phyloP scores from a whole-genome alignment of 768 basidiomycete species.

The Amanita rimosa region DNA sequence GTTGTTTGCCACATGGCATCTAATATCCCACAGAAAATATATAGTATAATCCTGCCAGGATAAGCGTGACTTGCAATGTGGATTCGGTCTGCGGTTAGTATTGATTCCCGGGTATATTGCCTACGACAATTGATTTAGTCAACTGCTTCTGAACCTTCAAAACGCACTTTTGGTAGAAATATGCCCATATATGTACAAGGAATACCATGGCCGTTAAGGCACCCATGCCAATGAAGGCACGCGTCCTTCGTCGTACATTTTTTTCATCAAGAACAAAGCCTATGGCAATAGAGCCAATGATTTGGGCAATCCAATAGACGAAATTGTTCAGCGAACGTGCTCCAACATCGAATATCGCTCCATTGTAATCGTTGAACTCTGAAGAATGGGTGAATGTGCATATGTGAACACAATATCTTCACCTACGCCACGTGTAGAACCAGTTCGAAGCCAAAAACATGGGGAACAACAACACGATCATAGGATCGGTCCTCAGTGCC shows the following conservation, averaged over 20 bases:
- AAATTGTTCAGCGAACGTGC: constrained; percentile 68
- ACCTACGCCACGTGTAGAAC: constrained; percentile 79
- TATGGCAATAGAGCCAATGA: constrained; percentile 62
- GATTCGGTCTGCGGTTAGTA: constrained; percentile 27
- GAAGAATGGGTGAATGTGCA: constrained; percentile 5
- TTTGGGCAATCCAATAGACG: constrained; percentile 73
- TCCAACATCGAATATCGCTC: constrained; percentile 71
- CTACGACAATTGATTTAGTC: constrained; percentile 11
- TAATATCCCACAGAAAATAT: constrained; percentile 62
- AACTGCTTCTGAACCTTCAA: not conserved
- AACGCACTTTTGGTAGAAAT: constrained; percentile 62
- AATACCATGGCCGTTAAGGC: constrained; percentile 56
- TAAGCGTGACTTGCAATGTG: constrained; percentile 51
- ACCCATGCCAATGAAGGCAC: constrained; percentile 62
- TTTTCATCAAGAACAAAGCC: constrained; percentile 56
- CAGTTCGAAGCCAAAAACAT: constrained; percentile 82
- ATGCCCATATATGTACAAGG: constrained; percentile 64
- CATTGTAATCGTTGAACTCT: constrained; percentile 78
- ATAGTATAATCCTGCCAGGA: constrained; percentile 44
- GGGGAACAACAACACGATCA: constrained; percentile 67
- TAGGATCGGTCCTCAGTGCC: constrained; percentile 58
- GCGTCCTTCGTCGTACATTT: constrained; percentile 45
- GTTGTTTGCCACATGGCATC: constrained; percentile 84
- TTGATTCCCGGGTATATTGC: constrained; percentile 46
- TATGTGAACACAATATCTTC: not conserved